phyloP scores from a whole-genome alignment of 2,329 filamentous ascomycete genomes.

The Hymenoscyphus fructigenus region DNA sequence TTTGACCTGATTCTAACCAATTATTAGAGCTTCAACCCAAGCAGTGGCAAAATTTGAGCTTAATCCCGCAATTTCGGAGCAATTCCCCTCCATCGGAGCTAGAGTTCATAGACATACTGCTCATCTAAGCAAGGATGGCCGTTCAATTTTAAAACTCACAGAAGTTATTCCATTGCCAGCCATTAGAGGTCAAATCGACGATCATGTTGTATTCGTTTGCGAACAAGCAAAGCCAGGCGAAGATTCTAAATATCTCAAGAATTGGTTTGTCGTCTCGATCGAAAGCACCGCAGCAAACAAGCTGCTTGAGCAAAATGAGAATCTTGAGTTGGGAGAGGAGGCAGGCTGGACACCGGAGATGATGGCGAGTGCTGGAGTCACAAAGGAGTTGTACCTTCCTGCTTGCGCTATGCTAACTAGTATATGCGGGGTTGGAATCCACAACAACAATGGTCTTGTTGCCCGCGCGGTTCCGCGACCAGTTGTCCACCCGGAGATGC shows the following conservation, averaged over 20 bases:
- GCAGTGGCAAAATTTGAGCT: not conserved
- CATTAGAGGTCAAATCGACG: not conserved
- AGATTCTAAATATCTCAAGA: not conserved
- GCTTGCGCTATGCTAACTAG: conserved; percentile 27
- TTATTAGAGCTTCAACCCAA: not conserved
- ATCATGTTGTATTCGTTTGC: not conserved
- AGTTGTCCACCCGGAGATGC: not conserved
- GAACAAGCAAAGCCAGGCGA: not conserved
- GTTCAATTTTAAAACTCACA: not conserved
- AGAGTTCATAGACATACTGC: not conserved
- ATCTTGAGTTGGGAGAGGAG: conserved; percentile 25
- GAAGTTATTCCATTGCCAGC: not conserved
- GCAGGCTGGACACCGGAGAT: conserved; percentile 20
- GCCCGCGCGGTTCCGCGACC: not conserved
- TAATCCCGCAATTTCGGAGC: not conserved
- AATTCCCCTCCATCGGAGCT: not conserved
- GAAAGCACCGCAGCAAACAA: conserved; percentile 15
- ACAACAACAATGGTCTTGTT: conserved; percentile 22
- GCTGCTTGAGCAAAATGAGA: conserved; percentile 21
- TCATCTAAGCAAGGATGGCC: not conserved
- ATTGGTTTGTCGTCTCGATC: conserved; percentile 27
- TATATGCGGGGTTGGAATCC: conserved; percentile 27
- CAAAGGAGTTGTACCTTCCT: conserved; percentile 17
- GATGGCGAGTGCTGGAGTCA: conserved; percentile 13
- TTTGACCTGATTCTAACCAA: not conserved